Conservation (phyloP, 1,139 yeast species). For the Yamadazyma pseudoaaseri region DNA sequence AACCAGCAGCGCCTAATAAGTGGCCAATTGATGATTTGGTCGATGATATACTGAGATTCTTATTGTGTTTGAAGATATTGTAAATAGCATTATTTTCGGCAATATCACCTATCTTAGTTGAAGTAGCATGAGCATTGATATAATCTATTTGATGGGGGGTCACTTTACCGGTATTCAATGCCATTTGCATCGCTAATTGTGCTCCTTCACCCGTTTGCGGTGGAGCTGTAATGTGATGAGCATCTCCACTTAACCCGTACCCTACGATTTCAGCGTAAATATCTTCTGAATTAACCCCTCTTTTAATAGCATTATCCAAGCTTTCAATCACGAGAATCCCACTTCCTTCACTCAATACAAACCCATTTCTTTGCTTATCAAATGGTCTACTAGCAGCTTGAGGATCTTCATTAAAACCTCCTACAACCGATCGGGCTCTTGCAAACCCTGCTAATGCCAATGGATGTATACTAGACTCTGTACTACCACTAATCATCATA, state of each 20-base stretch:
- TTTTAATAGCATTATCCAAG: constrained; percentile 65
- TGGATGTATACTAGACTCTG: constrained; percentile 88
- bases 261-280: constrained; percentile 84
- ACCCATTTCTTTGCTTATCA: constrained; percentile 75
- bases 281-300: constrained; percentile 53
- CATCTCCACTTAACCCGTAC: constrained; percentile 91
- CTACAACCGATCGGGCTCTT: constrained; percentile 77
- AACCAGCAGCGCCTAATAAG: constrained; percentile 92
- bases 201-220: constrained; percentile 84
- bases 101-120: constrained; percentile 83
- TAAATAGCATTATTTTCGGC: constrained; percentile 82
- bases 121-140: constrained; percentile 96
- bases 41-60: constrained; percentile 58
- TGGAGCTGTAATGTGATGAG: constrained; percentile 92
- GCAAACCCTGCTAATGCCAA: constrained; percentile 89
- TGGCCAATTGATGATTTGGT: constrained; percentile 95
- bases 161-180: constrained; percentile 51
- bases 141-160: constrained; percentile 57
- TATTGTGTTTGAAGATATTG: constrained; percentile 41
- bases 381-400: constrained; percentile 80
- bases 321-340: constrained; percentile 79
- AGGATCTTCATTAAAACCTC: constrained; percentile 63
- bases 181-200: constrained; percentile 74
- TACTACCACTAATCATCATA: constrained; percentile 88
- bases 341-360: constrained; percentile 91